Percentiles rank a stretch among this genome's conserved stretches.
Conservation (phyloP, 1,284 basidiomycete species). For the Fomitopsis pinicola region DNA sequence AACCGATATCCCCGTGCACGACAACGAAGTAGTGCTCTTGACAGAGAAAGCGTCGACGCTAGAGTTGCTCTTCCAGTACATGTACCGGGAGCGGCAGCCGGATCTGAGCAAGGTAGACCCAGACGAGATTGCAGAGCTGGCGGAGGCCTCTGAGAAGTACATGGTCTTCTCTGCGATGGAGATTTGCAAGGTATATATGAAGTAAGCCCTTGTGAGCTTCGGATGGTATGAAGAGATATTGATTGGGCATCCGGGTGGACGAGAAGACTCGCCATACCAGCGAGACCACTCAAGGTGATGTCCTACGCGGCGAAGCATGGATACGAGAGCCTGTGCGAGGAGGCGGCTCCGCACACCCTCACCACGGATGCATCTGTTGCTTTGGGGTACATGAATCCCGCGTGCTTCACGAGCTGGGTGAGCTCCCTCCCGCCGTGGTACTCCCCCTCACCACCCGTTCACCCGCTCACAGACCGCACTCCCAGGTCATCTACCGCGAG, state of each 20-base stretch:
- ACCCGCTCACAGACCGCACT: not conserved
- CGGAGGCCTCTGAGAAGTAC: conserved; percentile 13
- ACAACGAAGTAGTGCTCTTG: conserved; percentile 17
- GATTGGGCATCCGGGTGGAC: not conserved
- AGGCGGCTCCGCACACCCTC: not conserved
- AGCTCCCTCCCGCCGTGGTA: not conserved
- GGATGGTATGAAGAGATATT: not conserved
- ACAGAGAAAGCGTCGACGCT: conserved; percentile 17
- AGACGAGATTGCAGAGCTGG: conserved; percentile 1
- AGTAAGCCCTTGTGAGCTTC: not conserved
- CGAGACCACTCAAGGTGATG: not conserved
- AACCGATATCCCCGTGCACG: not conserved
- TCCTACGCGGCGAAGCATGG: conserved; percentile 1
- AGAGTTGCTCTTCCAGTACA: conserved; percentile 11
- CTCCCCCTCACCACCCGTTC: no score
- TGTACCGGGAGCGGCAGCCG: conserved; percentile 5
- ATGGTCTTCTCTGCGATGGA: conserved; percentile 9
- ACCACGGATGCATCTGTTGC: not conserved
- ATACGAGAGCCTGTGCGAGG: not conserved
- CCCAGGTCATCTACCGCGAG: not conserved
- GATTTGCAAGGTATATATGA: conserved; percentile 9
- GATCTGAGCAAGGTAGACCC: not conserved
- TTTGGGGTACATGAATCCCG: not conserved
- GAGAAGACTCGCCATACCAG: not conserved
- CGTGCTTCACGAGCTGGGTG: not conserved